phyloP scores from a whole-genome alignment of 176 grass and related monocot species.

The Secale cereale region DNA sequence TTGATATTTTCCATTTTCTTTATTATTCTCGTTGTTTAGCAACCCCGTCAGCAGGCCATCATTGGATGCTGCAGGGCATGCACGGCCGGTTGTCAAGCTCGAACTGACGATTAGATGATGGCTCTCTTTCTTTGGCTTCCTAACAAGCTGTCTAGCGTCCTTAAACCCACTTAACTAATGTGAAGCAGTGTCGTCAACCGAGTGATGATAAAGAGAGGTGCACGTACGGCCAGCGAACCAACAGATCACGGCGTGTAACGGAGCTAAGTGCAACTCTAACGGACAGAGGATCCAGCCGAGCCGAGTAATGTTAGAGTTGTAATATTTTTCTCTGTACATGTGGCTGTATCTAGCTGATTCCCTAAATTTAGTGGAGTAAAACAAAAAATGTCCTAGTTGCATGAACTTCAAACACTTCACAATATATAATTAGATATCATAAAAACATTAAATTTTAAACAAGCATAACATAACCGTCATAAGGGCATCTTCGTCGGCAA shows the following conservation, averaged over 20 bases:
- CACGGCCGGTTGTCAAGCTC: background rate
- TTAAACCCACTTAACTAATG: background rate
- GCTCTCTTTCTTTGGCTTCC: slow-evolving; percentile 1
- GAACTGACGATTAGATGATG: background rate
- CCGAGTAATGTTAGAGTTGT: too few species aligned
- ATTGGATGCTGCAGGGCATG: background rate
- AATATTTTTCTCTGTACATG: too few species aligned
- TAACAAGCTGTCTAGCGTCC: slow-evolving; percentile 1
- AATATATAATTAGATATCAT: too few species aligned
- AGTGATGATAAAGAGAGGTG: background rate
- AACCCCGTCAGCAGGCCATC: background rate
- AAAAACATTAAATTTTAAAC: too few species aligned
- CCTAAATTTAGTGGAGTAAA: too few species aligned
- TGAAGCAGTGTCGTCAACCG: slow-evolving; percentile 1
- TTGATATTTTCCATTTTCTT: background rate
- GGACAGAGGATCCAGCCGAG: too few species aligned
- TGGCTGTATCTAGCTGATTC: too few species aligned
- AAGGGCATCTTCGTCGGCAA: too few species aligned
- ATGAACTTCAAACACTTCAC: too few species aligned
- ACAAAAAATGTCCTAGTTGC: too few species aligned
- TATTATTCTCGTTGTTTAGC: slow-evolving; percentile 6
- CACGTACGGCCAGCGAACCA: background rate
- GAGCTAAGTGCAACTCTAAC: too few species aligned
- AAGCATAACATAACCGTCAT: too few species aligned
- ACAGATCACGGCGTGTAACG: background rate